Percentiles rank a stretch among this genome's conserved stretches.
Conservation (phyloP, 1,139 yeast genomes). For the Oligophagozyma castellii region DNA sequence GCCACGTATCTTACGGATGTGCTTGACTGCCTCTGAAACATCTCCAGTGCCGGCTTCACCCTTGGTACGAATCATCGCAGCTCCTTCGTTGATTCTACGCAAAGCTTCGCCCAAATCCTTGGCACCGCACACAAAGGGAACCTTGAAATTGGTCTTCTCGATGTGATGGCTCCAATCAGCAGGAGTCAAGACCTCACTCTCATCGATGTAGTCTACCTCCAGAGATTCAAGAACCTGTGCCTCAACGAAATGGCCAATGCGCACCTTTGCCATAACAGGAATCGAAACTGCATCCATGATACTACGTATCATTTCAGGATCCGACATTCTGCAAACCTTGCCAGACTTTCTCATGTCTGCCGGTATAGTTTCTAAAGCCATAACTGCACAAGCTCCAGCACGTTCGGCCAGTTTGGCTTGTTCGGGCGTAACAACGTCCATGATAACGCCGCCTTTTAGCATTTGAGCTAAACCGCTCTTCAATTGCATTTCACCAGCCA, state of each 20-base stretch:
- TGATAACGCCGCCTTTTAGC: slow-evolving; percentile 67
- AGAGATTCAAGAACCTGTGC: slow-evolving; percentile 67
- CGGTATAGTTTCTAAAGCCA: slow-evolving; percentile 81
- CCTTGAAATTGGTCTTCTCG: slow-evolving; percentile 44
- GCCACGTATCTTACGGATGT: slow-evolving; percentile 20
- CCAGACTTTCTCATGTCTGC: slow-evolving; percentile 80
- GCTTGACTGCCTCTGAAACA: slow-evolving; percentile 11
- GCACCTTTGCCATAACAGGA: slow-evolving; percentile 80
- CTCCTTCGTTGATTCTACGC: slow-evolving; percentile 72
- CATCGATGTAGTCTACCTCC: slow-evolving; percentile 72
- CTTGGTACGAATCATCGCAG: slow-evolving; percentile 79
- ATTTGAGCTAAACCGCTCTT: slow-evolving; percentile 80
- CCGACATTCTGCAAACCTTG: slow-evolving; percentile 80
- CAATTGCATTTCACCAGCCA: no score
- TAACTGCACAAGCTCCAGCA: slow-evolving; percentile 86
- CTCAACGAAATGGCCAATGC: slow-evolving; percentile 78
- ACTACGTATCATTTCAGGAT: slow-evolving; percentile 66
- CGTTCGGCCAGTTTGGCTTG: slow-evolving; percentile 60
- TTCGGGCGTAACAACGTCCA: slow-evolving; percentile 48
- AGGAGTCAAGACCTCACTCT: slow-evolving; percentile 73
- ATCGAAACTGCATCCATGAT: slow-evolving; percentile 57
- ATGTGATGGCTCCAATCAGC: slow-evolving; percentile 65
- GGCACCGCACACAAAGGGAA: slow-evolving; percentile 83
- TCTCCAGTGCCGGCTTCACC: slow-evolving; percentile 29
- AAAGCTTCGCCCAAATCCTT: slow-evolving; percentile 75